Conservation (phyloP, 805 yeast genomes). For the Candida yuanshanica region DNA sequence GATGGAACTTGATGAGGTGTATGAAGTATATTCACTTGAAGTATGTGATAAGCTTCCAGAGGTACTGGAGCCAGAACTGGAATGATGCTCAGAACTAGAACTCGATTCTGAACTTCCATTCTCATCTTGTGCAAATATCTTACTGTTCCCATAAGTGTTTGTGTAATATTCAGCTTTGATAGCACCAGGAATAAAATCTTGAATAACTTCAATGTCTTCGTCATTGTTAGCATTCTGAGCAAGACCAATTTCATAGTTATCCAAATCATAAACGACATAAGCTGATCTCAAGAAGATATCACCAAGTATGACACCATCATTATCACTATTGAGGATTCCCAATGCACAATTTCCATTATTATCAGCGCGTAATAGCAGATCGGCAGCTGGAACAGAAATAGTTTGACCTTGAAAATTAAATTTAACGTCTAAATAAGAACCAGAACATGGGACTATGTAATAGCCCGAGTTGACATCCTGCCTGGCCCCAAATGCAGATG, state of each 20-base stretch:
- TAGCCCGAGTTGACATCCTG: conserved; percentile 37
- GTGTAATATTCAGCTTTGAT: conserved; percentile 40
- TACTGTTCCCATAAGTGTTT: conserved; percentile 27
- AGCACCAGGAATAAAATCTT: conserved; percentile 46
- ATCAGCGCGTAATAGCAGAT: conserved; percentile 26
- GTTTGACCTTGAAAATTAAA: conserved; percentile 48
- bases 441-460: conserved; percentile 41
- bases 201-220: conserved; percentile 41
- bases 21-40: not conserved
- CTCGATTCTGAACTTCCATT: conserved; percentile 22
- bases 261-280: conserved; percentile 52
- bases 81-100: not conserved
- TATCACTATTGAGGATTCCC: conserved; percentile 33
- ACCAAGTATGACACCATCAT: conserved; percentile 39
- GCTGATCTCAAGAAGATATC: conserved; percentile 47
- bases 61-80: not conserved
- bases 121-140: not conserved
- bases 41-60: not conserved
- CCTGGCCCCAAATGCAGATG: conserved; percentile 34
- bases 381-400: conserved; percentile 43
- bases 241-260: conserved; percentile 35
- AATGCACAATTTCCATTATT: conserved; percentile 35
- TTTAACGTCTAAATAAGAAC: conserved; percentile 17
- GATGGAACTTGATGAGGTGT: not conserved
- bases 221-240: conserved; percentile 39